These are phyloP conservation scores for Areca catechu DNA, from an alignment of 176 grass and related monocot species.

Conservation along the genomic window DNA sequence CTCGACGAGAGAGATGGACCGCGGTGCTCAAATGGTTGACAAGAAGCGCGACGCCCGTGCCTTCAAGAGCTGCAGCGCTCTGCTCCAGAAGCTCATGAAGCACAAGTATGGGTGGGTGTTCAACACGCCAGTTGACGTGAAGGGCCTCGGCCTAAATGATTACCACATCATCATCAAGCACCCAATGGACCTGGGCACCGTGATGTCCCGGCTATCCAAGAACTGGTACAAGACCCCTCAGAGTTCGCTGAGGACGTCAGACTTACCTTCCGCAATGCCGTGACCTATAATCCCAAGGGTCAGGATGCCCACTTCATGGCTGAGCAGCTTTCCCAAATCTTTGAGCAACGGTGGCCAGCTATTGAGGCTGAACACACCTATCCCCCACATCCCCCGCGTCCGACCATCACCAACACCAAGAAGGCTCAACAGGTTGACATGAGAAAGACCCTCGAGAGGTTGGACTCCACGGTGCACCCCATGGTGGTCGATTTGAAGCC, in stretches of 20 bases:
- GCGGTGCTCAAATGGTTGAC: constrained; percentile 19
- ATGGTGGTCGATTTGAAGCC: constrained; percentile 38
- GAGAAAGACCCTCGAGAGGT: constrained; percentile 49
- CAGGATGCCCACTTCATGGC: constrained; percentile 96
- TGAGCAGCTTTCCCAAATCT: constrained; percentile 55
- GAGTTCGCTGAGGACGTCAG: constrained; percentile 84
- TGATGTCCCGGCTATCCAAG: constrained; percentile 50
- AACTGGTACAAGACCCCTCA: constrained; percentile 60
- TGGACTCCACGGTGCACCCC: constrained; percentile 41
- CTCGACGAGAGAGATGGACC: constrained; percentile 18
- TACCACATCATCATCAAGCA: constrained; percentile 70
- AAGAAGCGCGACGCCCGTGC: constrained; percentile 49
- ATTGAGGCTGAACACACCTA: constrained; percentile 69
- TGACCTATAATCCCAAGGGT: constrained; percentile 91
- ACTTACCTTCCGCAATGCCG: constrained; percentile 84
- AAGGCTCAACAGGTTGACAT: constrained; percentile 47
- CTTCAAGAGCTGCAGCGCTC: constrained; percentile 54
- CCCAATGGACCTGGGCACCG: constrained; percentile 91
- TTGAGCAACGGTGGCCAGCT: constrained; percentile 70
- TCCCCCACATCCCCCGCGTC: constrained; percentile 24
- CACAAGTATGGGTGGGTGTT: constrained; percentile 91
- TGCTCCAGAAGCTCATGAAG: constrained; percentile 76
- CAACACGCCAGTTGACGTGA: constrained; percentile 72
- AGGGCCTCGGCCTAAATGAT: constrained; percentile 66
- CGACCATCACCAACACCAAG: constrained; percentile 5